Conservation (phyloP, 1,139 yeast species). For the Geotrichum aggregatum region DNA sequence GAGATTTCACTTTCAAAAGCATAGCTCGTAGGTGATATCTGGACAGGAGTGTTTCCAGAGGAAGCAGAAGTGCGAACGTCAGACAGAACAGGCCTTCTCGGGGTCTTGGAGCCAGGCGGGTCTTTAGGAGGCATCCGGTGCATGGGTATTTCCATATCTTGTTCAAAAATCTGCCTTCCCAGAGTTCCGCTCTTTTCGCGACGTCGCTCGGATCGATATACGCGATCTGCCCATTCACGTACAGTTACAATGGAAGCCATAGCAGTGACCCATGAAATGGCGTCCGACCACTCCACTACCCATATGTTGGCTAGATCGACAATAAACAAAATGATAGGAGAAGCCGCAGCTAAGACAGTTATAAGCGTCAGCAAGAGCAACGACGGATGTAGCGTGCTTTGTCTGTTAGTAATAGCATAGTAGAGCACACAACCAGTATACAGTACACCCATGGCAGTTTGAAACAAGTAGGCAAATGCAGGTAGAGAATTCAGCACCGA, state of each 20-base stretch:
- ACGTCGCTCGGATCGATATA: slow-evolving; percentile 52
- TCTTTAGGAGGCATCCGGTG: background rate
- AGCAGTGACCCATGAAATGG: slow-evolving; percentile 66
- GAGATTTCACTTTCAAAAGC: background rate
- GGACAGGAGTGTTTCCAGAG: background rate
- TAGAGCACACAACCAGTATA: slow-evolving; percentile 65
- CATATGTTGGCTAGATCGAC: slow-evolving; percentile 74
- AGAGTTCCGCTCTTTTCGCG: slow-evolving; percentile 67
- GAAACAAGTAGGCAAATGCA: slow-evolving; percentile 71
- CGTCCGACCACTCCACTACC: slow-evolving; percentile 66
- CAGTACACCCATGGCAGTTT: slow-evolving; percentile 69
- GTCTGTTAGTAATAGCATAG: slow-evolving; percentile 53
- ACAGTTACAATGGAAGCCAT: slow-evolving; percentile 67
- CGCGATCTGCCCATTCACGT: slow-evolving; percentile 82
- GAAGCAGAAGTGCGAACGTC: background rate
- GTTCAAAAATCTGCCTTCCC: slow-evolving; percentile 73
- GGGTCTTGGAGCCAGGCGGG: background rate
- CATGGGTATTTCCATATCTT: slow-evolving; percentile 40
- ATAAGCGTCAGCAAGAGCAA: slow-evolving; percentile 52
- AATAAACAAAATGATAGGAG: slow-evolving; percentile 65
- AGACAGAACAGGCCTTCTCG: background rate
- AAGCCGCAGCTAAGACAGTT: slow-evolving; percentile 51
- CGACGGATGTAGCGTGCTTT: slow-evolving; percentile 46
- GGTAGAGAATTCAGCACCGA: slow-evolving; percentile 59
- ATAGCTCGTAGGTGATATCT: background rate